Conservation (phyloP, 2,329 filamentous ascomycete species). For the Lasiodiplodia sp. region DNA sequence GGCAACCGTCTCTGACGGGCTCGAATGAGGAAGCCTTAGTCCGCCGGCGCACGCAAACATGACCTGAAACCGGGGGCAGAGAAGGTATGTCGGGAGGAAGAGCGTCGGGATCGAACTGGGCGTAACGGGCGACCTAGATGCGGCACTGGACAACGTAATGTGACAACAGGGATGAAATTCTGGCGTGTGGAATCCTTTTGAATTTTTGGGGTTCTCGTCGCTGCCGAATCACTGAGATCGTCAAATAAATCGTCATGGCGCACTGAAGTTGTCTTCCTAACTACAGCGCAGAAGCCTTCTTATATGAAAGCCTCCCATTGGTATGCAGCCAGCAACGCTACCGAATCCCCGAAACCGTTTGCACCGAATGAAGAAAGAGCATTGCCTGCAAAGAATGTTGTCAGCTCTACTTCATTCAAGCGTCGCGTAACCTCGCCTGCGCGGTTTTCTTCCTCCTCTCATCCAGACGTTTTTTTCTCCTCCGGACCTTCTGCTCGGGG, state of each 20-base stretch:
- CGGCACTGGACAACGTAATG: slow-evolving; percentile 4
- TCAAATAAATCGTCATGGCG: slow-evolving; percentile 27
- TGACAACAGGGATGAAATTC: neutral
- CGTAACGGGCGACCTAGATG: neutral
- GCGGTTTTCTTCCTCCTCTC: no score
- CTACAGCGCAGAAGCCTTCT: slow-evolving; percentile 25
- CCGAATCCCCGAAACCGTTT: slow-evolving; percentile 26
- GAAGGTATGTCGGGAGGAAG: neutral
- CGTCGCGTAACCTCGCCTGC: neutral
- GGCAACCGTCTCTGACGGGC: slow-evolving; percentile 34
- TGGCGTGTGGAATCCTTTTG: slow-evolving; percentile 23
- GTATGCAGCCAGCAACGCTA: slow-evolving; percentile 25
- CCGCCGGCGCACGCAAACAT: slow-evolving; percentile 39
- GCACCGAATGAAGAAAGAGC: slow-evolving; percentile 29
- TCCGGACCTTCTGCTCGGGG: neutral
- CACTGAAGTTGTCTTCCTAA: slow-evolving; percentile 21
- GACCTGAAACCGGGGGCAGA: neutral
- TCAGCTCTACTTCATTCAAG: neutral
- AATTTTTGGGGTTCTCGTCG: slow-evolving; percentile 25
- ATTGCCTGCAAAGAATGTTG: slow-evolving; percentile 19
- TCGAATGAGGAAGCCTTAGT: slow-evolving; percentile 54
- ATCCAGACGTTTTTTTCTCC: neutral
- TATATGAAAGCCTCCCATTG: slow-evolving; percentile 13
- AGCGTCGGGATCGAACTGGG: neutral
- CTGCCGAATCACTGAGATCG: slow-evolving; percentile 28